A percentile compares a stretch with the other conserved stretches of the same genome.
Conservation (phyloP, 768 basidiomycete genomes). For the Auriculariales sp. region DNA sequence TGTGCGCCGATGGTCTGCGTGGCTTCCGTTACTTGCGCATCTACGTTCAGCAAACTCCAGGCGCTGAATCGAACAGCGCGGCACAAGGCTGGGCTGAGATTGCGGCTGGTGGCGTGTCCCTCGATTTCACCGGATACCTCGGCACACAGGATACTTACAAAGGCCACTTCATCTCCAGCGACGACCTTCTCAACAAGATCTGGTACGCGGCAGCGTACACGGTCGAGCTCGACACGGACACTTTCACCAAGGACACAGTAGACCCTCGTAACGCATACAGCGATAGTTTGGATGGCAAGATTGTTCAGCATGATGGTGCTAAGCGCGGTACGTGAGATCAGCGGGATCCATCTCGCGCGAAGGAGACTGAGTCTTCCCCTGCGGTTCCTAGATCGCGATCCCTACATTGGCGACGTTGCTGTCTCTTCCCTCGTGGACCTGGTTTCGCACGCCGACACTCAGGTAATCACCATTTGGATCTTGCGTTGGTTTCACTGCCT, state of each 20-base stretch:
- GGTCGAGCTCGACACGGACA: background rate
- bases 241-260: background rate
- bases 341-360: no score
- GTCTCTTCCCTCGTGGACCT: background rate
- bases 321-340: no score
- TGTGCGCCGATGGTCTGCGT: background rate
- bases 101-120: background rate
- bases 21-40: conserved; percentile 1
- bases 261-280: background rate
- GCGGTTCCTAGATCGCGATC: conserved; percentile 1
- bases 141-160: background rate
- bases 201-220: background rate
- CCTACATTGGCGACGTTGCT: background rate
- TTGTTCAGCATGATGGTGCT: background rate
- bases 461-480: no score
- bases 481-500: no score
- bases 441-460: background rate
- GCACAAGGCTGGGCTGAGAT: background rate
- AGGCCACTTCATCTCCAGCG: background rate
- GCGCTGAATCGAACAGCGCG: background rate
- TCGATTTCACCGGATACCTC: background rate
- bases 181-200: background rate
- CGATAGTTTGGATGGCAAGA: background rate
- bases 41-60: background rate
- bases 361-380: no score